A percentile compares a stretch with the other conserved stretches of the same genome.
Conservation (phyloP, 2,329 filamentous ascomycete genomes). For the Cercospora sp. region DNA sequence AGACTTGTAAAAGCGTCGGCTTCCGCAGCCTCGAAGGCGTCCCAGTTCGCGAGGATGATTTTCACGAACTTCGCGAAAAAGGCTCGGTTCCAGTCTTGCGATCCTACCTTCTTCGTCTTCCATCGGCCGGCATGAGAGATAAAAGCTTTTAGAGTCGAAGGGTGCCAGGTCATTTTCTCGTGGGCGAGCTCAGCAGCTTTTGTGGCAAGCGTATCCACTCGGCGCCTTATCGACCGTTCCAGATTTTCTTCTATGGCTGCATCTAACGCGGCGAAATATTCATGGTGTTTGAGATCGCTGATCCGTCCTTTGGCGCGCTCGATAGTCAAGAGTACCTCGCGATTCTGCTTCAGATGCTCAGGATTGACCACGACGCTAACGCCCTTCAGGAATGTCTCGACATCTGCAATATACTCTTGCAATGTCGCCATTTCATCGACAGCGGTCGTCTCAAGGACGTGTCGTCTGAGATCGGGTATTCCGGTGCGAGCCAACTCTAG, state of each 20-base stretch:
- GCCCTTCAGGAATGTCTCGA: not conserved
- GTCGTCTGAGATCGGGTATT: slow-evolving; percentile 23
- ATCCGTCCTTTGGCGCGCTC: not conserved
- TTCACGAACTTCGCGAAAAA: not conserved
- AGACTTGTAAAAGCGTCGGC: not conserved
- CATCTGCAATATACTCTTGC: not conserved
- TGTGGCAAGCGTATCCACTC: not conserved
- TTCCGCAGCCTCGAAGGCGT: not conserved
- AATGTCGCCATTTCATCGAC: not conserved
- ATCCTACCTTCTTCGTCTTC: not conserved
- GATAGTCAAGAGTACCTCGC: not conserved
- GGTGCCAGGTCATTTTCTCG: not conserved
- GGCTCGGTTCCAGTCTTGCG: not conserved
- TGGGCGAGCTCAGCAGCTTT: not conserved
- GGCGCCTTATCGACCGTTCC: not conserved
- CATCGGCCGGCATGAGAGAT: not conserved
- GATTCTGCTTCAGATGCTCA: not conserved
- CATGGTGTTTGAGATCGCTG: not conserved
- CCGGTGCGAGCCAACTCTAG: slow-evolving; percentile 24
- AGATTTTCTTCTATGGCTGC: not conserved
- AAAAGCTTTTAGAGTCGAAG: not conserved
- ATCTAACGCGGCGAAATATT: not conserved
- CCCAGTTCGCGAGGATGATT: not conserved
- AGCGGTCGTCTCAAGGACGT: not conserved
- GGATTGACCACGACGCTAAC: not conserved